Evolutionary conservation across 768 basidiomycete genomes (phyloP), one percentile per base, ranked within the genome.

Genomic region (Erythrobasidium yunnanense): DNA sequence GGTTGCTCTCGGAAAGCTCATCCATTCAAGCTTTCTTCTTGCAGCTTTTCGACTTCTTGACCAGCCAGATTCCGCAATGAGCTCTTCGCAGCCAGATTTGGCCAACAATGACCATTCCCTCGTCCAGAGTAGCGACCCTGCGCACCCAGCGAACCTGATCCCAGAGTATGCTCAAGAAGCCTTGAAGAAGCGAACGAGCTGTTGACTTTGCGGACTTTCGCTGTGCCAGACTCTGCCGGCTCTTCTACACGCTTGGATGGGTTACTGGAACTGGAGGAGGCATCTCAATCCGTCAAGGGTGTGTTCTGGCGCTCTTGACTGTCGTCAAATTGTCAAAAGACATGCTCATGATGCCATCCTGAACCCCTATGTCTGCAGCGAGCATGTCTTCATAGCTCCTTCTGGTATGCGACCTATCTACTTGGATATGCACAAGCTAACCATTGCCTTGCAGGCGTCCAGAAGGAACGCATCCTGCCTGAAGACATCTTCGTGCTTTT

Each of bases 231-330:
- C 80, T 92, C 1, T 92, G 90, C 75, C 79, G 82, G 47, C 82
- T 83, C 4, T 91, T 92, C 76, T 91, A 91, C 77, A 81, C 77
- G 78, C 81, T 91, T 22, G 90, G 90, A 15, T 91, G 90, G 90
- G 90, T 91, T 0, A 91, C 89, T 1, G 89, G 90, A 17, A 91
- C 90, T 1, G 89, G 88, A 4, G 77, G 78, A 23, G 76, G 76
- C 0, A 74, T 74, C 68, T 72, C 70, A 4, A 46, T 72, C 6
- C 46, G 72, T 4, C 55, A 68, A 2, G 72, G 70, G 71, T 74
- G 38, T 55, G 72, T 71, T 13, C 2, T 27, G 32, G 7, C 20
- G 18, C 49, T 35, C 30, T n/a, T 47, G 22, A 32, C 42, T 45
- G 42, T 56, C 11, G 30, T 18, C 30, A 4, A 2, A 33, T 22